Base-by-base conservation (phyloP, 176 grass and related monocot genomes). In the Tillandsia leiboldiana region DNA sequence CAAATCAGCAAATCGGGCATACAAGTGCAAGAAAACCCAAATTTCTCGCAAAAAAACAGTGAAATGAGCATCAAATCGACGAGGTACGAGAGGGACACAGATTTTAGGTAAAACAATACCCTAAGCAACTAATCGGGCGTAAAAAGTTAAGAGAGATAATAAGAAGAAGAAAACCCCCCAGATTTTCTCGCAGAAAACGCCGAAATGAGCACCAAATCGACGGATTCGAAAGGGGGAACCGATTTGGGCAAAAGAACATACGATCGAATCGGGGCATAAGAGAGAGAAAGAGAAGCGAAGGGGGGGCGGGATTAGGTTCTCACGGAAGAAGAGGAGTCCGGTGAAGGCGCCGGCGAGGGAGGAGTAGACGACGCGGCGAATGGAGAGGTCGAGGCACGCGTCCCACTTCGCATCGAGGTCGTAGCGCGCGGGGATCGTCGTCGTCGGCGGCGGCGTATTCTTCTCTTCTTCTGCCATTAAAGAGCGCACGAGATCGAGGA, bases 281-380 rank as follows among this genome's bases (percentile, higher is more conserved):
- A 20, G 20, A 2, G 54, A 59, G 14, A 18, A 17, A n/a, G 15
- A 56, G 53, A n/a, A 56, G 10, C 4, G 14, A 1, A 13, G 10
- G 3, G 0, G 15, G 15, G 52, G 14, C 12, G 52, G 52, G 15
- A 2, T 56, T 56, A 12, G 15, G 3, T 59, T 59, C 54, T 59
- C 54, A 75, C 73, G 62, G 62, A 75, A 75, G 24, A 74, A 65
- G 48, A 75, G 48, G 49, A 75, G 42, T 11, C 47, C 73, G 13
- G 48, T 49, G 49, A 50, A 29, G 23, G 73, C 73, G 18, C 73
- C 73, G 63, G 73, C 73, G 20, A 75, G 9, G 73, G 73, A 51
- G 61, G 73, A 75, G 73, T 75, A 75, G 59, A 75, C 22, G 49
- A 66, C 22, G 8, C 73, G 73, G 63, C 73, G 73, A 49, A 52